phyloP scores from a whole-genome alignment of 176 grass and related monocot genomes.

The Aegilops longissima region DNA sequence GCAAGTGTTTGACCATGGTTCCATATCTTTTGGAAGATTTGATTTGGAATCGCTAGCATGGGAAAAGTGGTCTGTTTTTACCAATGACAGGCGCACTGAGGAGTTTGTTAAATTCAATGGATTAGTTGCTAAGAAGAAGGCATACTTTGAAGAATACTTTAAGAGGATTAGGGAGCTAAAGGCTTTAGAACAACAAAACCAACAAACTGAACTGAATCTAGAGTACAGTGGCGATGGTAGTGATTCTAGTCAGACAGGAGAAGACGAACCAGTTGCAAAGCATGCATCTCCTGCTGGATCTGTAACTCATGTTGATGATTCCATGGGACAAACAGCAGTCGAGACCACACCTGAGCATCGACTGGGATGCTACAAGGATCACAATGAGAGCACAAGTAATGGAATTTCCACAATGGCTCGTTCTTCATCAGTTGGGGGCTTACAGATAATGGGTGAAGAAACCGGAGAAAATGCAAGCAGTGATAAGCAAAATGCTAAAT shows the following conservation, averaged over 20 bases:
- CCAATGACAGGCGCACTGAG: conserved; percentile 84
- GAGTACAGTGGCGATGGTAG: conserved; percentile 92
- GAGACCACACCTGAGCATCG: conserved; percentile 30
- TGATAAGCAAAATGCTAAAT: conserved; percentile 30
- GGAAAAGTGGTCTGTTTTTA: conserved; percentile 97
- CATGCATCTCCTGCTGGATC: conserved; percentile 38
- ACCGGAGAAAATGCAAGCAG: neutral
- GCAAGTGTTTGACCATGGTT: conserved; percentile 88
- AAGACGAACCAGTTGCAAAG: conserved; percentile 49
- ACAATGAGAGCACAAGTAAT: conserved; percentile 11
- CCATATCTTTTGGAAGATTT: conserved; percentile 99
- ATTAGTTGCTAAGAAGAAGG: conserved; percentile 92
- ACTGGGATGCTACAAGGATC: conserved; percentile 22
- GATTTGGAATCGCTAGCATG: conserved; percentile 85
- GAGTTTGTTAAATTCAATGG: conserved; percentile 96
- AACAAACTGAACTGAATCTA: conserved; percentile 81
- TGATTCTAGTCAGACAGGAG: conserved; percentile 86
- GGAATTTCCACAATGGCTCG: conserved; percentile 21
- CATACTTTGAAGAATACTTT: conserved; percentile 97
- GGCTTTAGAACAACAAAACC: conserved; percentile 78
- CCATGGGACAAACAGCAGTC: conserved; percentile 16
- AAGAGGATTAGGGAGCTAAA: conserved; percentile 88
- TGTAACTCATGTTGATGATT: conserved; percentile 35
- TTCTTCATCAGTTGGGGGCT: conserved; percentile 25
- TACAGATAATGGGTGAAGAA: conserved; percentile 40